phyloP scores from a whole-genome alignment of 1,284 basidiomycete species.

The Leccinum laetum region DNA sequence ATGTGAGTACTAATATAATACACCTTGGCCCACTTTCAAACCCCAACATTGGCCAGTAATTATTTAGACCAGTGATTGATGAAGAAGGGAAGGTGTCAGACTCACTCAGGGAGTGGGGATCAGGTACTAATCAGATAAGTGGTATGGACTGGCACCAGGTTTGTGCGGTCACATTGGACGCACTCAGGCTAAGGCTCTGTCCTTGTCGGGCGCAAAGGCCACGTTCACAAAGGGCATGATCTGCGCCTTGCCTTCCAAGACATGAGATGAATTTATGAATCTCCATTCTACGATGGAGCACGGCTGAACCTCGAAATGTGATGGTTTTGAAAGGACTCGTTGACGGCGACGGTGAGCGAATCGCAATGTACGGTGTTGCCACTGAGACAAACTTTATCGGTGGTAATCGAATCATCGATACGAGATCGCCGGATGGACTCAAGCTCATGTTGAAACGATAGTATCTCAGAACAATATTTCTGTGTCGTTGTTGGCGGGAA shows the following conservation, averaged over 20 bases:
- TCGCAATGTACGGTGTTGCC: constrained; percentile 1
- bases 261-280: constrained; percentile 18
- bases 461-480: not conserved
- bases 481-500: not conserved
- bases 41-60: fast-evolving
- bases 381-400: not conserved
- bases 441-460: not conserved
- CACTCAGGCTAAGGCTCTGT: no score
- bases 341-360: constrained; percentile 6
- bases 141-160: no score
- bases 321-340: not conserved
- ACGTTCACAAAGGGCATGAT: constrained; percentile 40
- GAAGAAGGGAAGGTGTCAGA: no score
- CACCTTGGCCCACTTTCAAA: no score
- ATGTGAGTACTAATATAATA: no score
- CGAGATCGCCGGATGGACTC: not conserved
- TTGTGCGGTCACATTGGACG: no score
- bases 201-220: constrained; percentile 37
- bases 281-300: constrained; percentile 15
- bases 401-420: not conserved
- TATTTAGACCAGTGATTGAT: no score
- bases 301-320: not conserved
- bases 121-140: no score
- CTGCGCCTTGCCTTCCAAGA: constrained; percentile 22
- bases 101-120: no score